phyloP scores from a whole-genome alignment of 176 grass and related monocot species.

The Calamus simplicifolius region DNA sequence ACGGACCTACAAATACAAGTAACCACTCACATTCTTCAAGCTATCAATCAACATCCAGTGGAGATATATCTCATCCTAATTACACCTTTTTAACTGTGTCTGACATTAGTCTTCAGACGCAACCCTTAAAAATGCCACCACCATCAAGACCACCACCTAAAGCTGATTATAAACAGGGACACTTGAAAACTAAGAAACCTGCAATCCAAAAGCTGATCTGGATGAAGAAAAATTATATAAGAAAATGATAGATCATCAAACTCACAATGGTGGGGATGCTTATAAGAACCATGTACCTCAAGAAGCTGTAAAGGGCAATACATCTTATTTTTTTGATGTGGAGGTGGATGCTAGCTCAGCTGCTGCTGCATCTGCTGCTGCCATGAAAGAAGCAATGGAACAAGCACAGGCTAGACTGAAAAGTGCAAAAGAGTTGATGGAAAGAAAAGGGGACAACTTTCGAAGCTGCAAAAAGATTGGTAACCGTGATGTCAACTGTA shows the following conservation, averaged over 20 bases:
- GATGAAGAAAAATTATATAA: constrained; percentile 9
- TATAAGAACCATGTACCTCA: constrained; percentile 14
- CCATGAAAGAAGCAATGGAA: constrained; percentile 94
- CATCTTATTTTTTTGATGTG: constrained; percentile 33
- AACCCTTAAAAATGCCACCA: constrained; percentile 45
- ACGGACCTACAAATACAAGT: constrained; percentile 30
- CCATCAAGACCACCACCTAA: constrained; percentile 34
- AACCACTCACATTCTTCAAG: constrained; percentile 24
- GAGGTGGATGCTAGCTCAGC: constrained; percentile 52
- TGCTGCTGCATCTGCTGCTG: constrained; percentile 45
- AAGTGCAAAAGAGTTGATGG: constrained; percentile 83
- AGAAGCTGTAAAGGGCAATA: constrained; percentile 18
- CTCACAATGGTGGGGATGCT: constrained; percentile 1
- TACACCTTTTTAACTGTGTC: constrained; percentile 53
- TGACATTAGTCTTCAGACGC: constrained; percentile 39
- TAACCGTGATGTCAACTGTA: background rate
- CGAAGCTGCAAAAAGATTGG: background rate
- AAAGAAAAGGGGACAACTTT: background rate
- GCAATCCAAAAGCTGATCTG: constrained; percentile 8
- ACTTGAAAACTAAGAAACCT: constrained; percentile 11
- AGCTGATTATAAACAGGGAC: constrained; percentile 21
- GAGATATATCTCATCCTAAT: constrained; percentile 34
- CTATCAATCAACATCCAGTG: constrained; percentile 53
- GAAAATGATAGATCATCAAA: background rate
- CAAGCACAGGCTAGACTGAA: constrained; percentile 86